Base-by-base conservation (phyloP, 495 filamentous ascomycete genomes). In the Antarctomyces pellizariae region DNA sequence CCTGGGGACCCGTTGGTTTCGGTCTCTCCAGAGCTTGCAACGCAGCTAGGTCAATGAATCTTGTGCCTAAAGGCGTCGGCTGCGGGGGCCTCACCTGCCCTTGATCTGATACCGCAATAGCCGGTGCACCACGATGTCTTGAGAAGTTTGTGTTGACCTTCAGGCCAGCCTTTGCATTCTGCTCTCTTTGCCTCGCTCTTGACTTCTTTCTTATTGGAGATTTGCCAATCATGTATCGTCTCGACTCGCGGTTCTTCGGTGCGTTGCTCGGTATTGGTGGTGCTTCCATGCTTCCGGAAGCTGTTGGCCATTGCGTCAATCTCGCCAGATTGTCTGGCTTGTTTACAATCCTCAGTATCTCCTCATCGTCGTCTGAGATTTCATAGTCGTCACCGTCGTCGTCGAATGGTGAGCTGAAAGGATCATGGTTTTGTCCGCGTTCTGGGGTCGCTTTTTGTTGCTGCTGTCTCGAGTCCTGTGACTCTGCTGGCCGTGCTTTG, bases 111-210 rank as follows among this genome's bases (percentile, higher is more conserved):
- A 11, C 13, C 12, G n/a, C n/a, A n/a, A n/a, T n/a, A n/a, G n/a
- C n/a, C n/a, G n/a, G n/a, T n/a, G n/a, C n/a, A n/a, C 25, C 29
- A 16, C 34, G 28, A 7, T 30, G 30, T 22, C 13, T 25, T 13
- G 31, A 31, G 14, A 41, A 36, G 13, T 34, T 36, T 30, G 74
- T 78, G 5, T 74, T 57, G 3, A 82, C 37, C 36, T 61, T 75
- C 41, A 79, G 56, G 2, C 70, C 71, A 7, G 61, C 63, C 38
- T 50, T 53, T 11, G 52, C 55, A 31, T 62, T 71, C 33, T 62
- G 62, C 2, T 52, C 56, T 32, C 53, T 59, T 42, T 64, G 57
- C 26, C 58, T 46, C 5, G 45, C 45, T 18, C 43, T 52, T 3
- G 57, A 64, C 36, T 50, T 59, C 7, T 53, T 38, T 18, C 59